Evolutionary conservation across 306 rosid species (phyloP).

Genomic region (Mimosa pudica): DNA sequence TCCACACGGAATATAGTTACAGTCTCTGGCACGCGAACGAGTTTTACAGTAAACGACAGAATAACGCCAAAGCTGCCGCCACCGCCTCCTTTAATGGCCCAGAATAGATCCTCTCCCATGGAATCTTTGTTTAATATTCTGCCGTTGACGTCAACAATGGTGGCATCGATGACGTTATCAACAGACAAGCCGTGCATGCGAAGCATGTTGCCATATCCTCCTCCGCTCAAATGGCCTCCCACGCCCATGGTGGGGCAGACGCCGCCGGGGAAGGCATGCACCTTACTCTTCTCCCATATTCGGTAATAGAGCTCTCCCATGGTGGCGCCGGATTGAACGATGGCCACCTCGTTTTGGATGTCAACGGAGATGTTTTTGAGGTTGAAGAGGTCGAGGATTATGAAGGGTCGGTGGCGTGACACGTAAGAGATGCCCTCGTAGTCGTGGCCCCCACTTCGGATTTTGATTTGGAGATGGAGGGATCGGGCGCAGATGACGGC

Average conservation of each 20-base stretch:
- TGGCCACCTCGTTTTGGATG: conserved; percentile 43
- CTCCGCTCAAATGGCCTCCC: conserved; percentile 84
- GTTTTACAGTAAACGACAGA: conserved; percentile 55
- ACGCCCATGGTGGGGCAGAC: conserved; percentile 73
- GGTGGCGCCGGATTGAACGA: conserved; percentile 69
- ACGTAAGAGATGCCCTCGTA: conserved; percentile 71
- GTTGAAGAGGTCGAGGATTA: conserved; percentile 75
- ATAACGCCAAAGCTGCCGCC: conserved; percentile 79
- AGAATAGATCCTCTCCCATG: conserved; percentile 85
- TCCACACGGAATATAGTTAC: conserved; percentile 56
- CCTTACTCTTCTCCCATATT: conserved; percentile 64
- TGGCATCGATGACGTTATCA: conserved; percentile 68
- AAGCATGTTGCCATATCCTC: conserved; percentile 79
- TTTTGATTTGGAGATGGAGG: conserved; percentile 56
- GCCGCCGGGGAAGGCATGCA: conserved; percentile 73
- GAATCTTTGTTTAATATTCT: conserved; percentile 49
- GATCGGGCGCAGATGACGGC: conserved; percentile 58
- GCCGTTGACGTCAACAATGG: conserved; percentile 64
- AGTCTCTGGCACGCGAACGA: conserved; percentile 60
- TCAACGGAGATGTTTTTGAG: conserved; percentile 55
- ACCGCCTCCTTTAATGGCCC: conserved; percentile 88
- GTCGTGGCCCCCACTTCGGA: conserved; percentile 87
- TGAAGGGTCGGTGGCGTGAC: conserved; percentile 54
- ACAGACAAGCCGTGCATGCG: conserved; percentile 67
- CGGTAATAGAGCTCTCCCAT: conserved; percentile 73